Evolutionary conservation across 768 basidiomycete genomes (phyloP).

Genomic region (Dacryopinax spathularia): DNA sequence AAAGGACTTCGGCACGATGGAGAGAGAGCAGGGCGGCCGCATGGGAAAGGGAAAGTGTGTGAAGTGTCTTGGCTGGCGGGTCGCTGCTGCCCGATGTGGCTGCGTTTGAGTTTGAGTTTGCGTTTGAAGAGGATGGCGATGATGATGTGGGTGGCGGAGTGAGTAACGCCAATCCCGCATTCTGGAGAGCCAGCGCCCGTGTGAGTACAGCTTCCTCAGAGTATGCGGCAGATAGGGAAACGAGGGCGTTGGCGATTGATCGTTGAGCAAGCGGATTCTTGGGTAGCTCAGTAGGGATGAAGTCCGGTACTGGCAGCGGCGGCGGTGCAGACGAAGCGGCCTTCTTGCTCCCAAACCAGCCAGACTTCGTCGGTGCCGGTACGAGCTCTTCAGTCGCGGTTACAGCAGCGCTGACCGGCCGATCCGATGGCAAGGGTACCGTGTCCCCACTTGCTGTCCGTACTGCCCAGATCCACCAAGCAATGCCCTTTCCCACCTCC

Average conservation of each 20-base stretch:
- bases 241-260: constrained; percentile 42
- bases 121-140: no score
- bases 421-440: not conserved
- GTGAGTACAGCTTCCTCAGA: no score
- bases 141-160: no score
- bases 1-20: constrained; percentile 58
- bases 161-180: no score
- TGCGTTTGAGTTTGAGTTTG: constrained; percentile 32
- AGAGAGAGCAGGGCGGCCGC: constrained; percentile 58
- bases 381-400: no score
- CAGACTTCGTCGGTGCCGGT: no score
- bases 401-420: no score
- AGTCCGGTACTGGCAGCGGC: no score
- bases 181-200: no score
- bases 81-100: constrained; percentile 13
- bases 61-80: constrained; percentile 45
- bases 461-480: constrained; percentile 51
- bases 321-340: no score
- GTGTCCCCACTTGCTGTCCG: not conserved
- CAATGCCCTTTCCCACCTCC: constrained; percentile 37
- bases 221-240: constrained; percentile 62
- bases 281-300: no score
- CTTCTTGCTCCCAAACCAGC: no score
- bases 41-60: constrained; percentile 52
- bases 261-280: constrained; percentile 34